Evolutionary conservation across 208 protist species (phyloP), one percentile per base, ranked within the genome.

Genomic region (Leptomonas pyrrhocoris): DNA sequence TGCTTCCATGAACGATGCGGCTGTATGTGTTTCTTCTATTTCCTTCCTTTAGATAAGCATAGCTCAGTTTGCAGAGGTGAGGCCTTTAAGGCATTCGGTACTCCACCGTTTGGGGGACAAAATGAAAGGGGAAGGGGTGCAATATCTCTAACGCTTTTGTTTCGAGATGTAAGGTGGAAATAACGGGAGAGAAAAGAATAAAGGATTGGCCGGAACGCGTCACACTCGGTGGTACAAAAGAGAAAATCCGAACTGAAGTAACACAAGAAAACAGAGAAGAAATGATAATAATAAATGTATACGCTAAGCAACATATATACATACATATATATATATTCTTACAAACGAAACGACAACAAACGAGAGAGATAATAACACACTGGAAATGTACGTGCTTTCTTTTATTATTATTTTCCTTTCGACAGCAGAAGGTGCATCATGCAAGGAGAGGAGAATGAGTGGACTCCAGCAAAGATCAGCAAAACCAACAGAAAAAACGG

Each of bases 1-100:
- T 11, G 61, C 13, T 5, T 67, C 61, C 61, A 67, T 67, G 27
- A 46, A 53, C 21, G 3, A 23, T 36, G 40, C n/a, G n/a, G n/a
- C n/a, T n/a, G n/a, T n/a, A n/a, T n/a, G n/a, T n/a, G n/a, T n/a
- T n/a, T n/a, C n/a, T n/a, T n/a, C n/a, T n/a, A n/a, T n/a, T n/a
- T n/a, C 21, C 23, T 54, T 54, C 6, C 23, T 13, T 23, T 54
- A 27, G 23, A 18, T 11, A 61, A 42, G 11, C 23, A 23, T 30
- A 23, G 9, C 13, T 54, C 15, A 30, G 18, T 54, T 13, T 30
- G 23, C 49, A 23, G 9, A 40, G 19, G 15, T 57, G 53, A n/a
- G 13, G 30, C 13, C 1, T 30, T 23, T 13, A n/a, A n/a, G 11
- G 49, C 49, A 54, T 54, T 54, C 49, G 23, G 34, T 9, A 38